phyloP scores from a whole-genome alignment of 495 filamentous ascomycete genomes.

The Penicillium alfredii region DNA sequence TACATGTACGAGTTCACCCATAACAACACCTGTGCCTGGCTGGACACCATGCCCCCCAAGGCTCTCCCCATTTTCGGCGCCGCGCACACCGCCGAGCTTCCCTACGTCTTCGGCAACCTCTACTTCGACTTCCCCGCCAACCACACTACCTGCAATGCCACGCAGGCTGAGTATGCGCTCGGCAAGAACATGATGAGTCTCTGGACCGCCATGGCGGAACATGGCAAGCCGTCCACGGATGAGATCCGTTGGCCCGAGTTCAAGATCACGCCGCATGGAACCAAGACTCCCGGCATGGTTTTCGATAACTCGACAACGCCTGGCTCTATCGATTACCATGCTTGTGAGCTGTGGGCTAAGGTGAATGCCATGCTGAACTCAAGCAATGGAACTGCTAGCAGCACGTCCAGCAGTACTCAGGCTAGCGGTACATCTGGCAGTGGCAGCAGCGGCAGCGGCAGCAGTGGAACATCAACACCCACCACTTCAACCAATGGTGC shows the following conservation, averaged over 20 bases:
- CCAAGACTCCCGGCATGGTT: conserved; percentile 19
- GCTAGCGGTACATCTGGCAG: too few species aligned
- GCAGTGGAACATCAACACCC: too few species aligned
- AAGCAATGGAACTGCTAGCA: conserved; percentile 1
- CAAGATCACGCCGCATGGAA: conserved; percentile 4
- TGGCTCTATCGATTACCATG: conserved; percentile 25
- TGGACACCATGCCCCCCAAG: conserved; percentile 5
- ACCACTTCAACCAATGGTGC: too few species aligned
- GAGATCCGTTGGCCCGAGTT: conserved; percentile 29
- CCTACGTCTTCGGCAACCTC: conserved; percentile 37
- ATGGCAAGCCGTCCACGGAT: conserved; percentile 16
- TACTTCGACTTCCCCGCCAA: conserved; percentile 10
- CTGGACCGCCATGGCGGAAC: conserved; percentile 35
- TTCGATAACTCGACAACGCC: conserved; percentile 18
- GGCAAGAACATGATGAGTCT: conserved; percentile 27
- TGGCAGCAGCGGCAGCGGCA: too few species aligned
- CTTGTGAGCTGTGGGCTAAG: conserved; percentile 29
- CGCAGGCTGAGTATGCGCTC: conserved; percentile 22
- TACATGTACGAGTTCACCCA: conserved; percentile 34
- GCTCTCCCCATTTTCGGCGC: conserved; percentile 17
- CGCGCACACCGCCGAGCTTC: conserved; percentile 36
- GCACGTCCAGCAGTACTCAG: too few species aligned
- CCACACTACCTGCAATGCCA: conserved; percentile 24
- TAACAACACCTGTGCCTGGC: conserved; percentile 29
- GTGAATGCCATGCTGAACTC: conserved; percentile 13